Conservation (phyloP, 2,329 filamentous ascomycete species). For the Alternaria brassicae region DNA sequence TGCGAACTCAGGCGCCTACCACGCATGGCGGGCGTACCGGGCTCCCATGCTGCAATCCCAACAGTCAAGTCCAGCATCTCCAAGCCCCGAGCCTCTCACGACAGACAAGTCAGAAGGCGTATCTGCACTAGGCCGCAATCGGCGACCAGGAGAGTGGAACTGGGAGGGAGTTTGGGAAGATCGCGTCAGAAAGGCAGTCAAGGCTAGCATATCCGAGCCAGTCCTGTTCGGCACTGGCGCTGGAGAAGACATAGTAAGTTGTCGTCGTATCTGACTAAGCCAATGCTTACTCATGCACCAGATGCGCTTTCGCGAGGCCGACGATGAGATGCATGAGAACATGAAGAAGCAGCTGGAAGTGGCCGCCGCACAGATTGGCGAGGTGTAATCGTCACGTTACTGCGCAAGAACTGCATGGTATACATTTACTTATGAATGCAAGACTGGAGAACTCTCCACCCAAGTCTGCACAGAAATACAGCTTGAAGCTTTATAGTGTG, state of each 20-base stretch:
- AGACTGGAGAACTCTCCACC: neutral
- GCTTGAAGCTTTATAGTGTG: neutral
- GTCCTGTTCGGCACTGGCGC: slow-evolving; percentile 74
- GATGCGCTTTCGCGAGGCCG: slow-evolving; percentile 50
- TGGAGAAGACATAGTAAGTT: slow-evolving; percentile 73
- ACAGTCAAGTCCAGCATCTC: slow-evolving; percentile 24
- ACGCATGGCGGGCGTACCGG: slow-evolving; percentile 84
- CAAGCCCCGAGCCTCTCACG: slow-evolving; percentile 35
- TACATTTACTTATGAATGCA: neutral
- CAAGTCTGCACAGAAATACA: neutral
- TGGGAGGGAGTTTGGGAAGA: slow-evolving; percentile 98
- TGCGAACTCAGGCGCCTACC: slow-evolving; percentile 90
- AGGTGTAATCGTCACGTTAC: slow-evolving; percentile 14
- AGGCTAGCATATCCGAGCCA: slow-evolving; percentile 77
- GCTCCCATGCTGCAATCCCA: slow-evolving; percentile 47
- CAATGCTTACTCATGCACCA: slow-evolving; percentile 22
- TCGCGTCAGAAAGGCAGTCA: slow-evolving; percentile 79
- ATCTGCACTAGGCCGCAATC: slow-evolving; percentile 55
- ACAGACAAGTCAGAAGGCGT: slow-evolving; percentile 25
- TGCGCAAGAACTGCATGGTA: neutral
- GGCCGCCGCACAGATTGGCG: slow-evolving; percentile 25
- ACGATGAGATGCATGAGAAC: slow-evolving; percentile 41
- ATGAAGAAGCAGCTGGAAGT: slow-evolving; percentile 42
- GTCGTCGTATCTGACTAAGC: no score
- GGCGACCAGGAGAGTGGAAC: slow-evolving; percentile 86